Evolutionary conservation across 2,329 filamentous ascomycete genomes (phyloP).

Genomic region (Paracoccidioides lutzii): DNA sequence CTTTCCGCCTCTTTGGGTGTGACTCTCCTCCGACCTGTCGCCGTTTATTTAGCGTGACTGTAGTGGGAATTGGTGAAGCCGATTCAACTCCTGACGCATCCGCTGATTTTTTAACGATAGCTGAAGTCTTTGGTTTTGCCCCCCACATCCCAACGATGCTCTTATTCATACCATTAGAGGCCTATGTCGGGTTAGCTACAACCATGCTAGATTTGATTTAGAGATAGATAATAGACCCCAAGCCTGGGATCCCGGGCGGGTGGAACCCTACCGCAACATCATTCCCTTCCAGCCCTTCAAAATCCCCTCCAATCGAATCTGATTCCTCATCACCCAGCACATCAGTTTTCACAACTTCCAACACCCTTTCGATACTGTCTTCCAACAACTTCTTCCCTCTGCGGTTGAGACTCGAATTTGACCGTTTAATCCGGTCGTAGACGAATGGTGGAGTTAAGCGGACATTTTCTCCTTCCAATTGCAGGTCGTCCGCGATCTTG

Average conservation of each 20-base stretch:
- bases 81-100: constrained; percentile 18
- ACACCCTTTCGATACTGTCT: constrained; percentile 70
- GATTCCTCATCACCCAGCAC: constrained; percentile 43
- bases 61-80: constrained; percentile 17
- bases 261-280: constrained; percentile 17
- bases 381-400: constrained; percentile 71
- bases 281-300: constrained; percentile 36
- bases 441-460: constrained; percentile 48
- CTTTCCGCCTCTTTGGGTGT: constrained; percentile 51
- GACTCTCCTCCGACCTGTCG: constrained; percentile 54
- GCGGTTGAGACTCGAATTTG: constrained; percentile 75
- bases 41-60: constrained; percentile 34
- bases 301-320: constrained; percentile 38
- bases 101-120: constrained; percentile 15
- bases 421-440: constrained; percentile 68
- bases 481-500: constrained; percentile 57
- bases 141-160: constrained; percentile 50
- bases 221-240: too few species aligned
- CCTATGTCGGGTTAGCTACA: constrained; percentile 23
- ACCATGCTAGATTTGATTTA: too few species aligned
- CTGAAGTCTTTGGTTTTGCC: constrained; percentile 23
- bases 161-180: constrained; percentile 52
- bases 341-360: constrained; percentile 57
- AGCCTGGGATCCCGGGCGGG: too few species aligned
- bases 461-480: constrained; percentile 36